These are phyloP conservation scores for Dipodascopsis uninucleata DNA, from an alignment of 805 yeast species.

Conservation along the genomic window DNA sequence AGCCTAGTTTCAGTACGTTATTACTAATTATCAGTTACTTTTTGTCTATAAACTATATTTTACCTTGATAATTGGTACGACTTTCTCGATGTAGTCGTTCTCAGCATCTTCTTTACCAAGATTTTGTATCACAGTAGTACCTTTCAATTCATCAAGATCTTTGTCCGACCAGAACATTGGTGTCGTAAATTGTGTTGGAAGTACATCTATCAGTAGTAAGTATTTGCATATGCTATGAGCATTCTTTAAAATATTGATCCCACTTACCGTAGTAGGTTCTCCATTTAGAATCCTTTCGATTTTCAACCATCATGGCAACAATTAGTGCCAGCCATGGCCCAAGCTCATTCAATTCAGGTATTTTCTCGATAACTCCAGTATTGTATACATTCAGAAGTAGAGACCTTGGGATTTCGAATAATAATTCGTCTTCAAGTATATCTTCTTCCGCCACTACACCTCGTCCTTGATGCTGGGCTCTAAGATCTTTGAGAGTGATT, in stretches of 20 bases:
- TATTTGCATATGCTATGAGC: background rate
- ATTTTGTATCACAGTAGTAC: constrained; percentile 66
- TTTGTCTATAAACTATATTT: constrained; percentile 5
- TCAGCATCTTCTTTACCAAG: constrained; percentile 69
- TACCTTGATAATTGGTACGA: constrained; percentile 42
- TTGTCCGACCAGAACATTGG: constrained; percentile 75
- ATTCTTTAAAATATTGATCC: background rate
- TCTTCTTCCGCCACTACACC: constrained; percentile 65
- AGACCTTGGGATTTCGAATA: constrained; percentile 66
- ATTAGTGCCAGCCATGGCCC: constrained; percentile 78
- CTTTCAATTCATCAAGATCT: constrained; percentile 57
- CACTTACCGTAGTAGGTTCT: constrained; percentile 51
- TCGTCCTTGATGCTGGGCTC: constrained; percentile 65
- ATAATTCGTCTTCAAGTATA: constrained; percentile 56
- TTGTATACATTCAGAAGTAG: constrained; percentile 58
- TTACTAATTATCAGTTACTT: constrained; percentile 8
- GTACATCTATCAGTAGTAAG: constrained; percentile 41
- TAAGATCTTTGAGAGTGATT: constrained; percentile 56
- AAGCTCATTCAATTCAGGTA: constrained; percentile 35
- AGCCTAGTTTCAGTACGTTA: background rate
- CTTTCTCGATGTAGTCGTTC: constrained; percentile 50
- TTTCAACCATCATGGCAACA: constrained; percentile 61
- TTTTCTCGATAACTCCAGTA: constrained; percentile 31
- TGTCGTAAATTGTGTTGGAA: constrained; percentile 63
- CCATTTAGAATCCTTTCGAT: constrained; percentile 59